Base-by-base conservation (phyloP, 2,329 filamentous ascomycete species). In the Geosmithia flava region DNA sequence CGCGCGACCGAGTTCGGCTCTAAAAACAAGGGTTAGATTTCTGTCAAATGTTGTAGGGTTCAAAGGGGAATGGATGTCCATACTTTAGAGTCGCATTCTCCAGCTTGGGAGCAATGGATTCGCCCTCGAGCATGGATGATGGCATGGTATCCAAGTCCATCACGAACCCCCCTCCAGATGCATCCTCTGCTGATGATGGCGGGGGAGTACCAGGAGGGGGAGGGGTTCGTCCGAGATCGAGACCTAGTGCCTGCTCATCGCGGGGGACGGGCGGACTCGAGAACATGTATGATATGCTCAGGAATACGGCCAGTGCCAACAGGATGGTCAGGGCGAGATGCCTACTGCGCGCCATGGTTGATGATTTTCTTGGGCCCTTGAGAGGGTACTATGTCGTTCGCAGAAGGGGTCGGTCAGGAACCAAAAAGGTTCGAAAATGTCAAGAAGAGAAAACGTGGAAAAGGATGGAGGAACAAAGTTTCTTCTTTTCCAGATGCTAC, bases 61-160 rank as follows among this genome's bases (percentile, higher is more conserved):
- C 23, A 41, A 40, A 37, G 29, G 46, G 41, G 37, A 59, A 19
- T 11, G 23, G n/a, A 16, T 3, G 15, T 23, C 15, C 42, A 8
- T 69, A 84, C 81, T 91, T 93, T 48, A 80, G 70, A 7, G 87
- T 93, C 51, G 83, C 85, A 65, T 93, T 93, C 59, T 86, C 87
- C 47, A 93, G 70, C 66, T 87, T 89, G 1, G 85, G 83, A 46
- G 86, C 86, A 57, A 89, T 91, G 3, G 81, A 82, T 48, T 79
- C 79, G 49, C 85, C 85, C 17, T 74, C 71, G 20, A 88, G 69
- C 17, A 83, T 64, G 42, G 64, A 64, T 23, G 68, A 62, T 1
- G 76, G 65, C 27, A 78, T 54, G 29, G 60, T 54, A 37, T 62
- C 62, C 29, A 78, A 56, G 47, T 71, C 70, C 20, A 70, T 53